Base-by-base conservation (phyloP, 1,139 yeast species). In the Blastobotrys arbuscula region DNA sequence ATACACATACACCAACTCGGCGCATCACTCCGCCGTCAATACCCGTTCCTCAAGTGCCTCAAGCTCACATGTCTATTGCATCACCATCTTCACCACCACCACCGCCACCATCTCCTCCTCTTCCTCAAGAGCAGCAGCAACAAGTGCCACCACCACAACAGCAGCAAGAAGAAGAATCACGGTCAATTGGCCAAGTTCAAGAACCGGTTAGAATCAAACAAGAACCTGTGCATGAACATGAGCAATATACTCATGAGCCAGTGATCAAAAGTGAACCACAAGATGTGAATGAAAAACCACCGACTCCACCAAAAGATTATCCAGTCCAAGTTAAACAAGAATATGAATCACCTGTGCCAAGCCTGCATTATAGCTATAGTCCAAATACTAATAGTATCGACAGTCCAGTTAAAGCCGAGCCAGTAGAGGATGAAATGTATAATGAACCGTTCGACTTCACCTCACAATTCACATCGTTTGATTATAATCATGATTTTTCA, bases 321-420 rank as follows among this genome's bases (percentile, higher is more conserved):
- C 28, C 39, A 12, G 16, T 7, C 24, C 6, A 35, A 6, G 20
- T 37, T 26, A 41, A 42, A 20, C 41, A 38, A 30, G 46, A 42
- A 16, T 50, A 53, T 31, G 31, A 39, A 19, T 54, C 57, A 1
- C 57, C 58, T n/a, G 58, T 54, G 6, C 58, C 58, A n/a, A 55
- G 58, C 21, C 43, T 55, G 21, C 57, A 54, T 21, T 50, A 41
- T 24, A 28, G 43, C 31, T 15, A 50, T 31, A 53, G 56, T 42
- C 58, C 58, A 13, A 36, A 36, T 28, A 28, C 31, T 28, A 45
- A 42, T 31, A 50, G 50, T 35, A 35, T 39, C 26, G 50, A 48
- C 21, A 41, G 47, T 20, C 53, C 53, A 13, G 42, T 50, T 44
- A 50, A 50, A 39, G 28, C 47, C 2, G 52, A 49, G 24, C 47